Percentiles rank a stretch among this genome's conserved stretches.
Evolutionary conservation across 164 flowering plant genomes (phyloP).

Genomic region (Berberis vulgaris): DNA sequence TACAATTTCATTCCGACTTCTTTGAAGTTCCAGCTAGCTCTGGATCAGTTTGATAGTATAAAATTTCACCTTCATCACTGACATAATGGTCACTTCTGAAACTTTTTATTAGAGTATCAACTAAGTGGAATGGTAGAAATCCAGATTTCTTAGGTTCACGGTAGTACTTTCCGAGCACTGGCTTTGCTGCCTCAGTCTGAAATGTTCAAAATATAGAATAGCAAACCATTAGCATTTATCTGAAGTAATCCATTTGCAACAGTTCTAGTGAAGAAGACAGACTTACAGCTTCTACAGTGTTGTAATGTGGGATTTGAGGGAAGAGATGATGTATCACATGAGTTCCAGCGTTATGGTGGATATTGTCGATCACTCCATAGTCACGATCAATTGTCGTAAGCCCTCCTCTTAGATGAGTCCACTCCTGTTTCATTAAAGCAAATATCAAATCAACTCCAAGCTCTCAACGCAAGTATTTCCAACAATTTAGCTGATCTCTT

Average conservation of each 20-base stretch:
- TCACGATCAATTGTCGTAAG: conserved; percentile 60
- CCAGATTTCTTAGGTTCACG: conserved; percentile 40
- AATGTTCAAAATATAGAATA: background rate
- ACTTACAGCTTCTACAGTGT: conserved; percentile 59
- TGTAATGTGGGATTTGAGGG: conserved; percentile 65
- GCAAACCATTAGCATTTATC: background rate
- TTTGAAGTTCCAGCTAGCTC: conserved; percentile 15
- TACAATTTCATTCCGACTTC: conserved; percentile 8
- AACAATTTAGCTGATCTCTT: too few relatives aligned
- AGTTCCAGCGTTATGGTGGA: conserved; percentile 69
- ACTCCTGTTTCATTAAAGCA: conserved; percentile 30
- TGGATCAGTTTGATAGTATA: conserved; percentile 46
- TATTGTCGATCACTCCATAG: conserved; percentile 53
- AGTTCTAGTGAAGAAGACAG: background rate
- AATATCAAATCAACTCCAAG: background rate
- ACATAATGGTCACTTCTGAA: conserved; percentile 42
- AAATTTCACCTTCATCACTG: conserved; percentile 41
- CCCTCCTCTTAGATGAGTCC: conserved; percentile 68
- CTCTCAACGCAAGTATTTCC: too few relatives aligned
- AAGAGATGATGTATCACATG: conserved; percentile 67
- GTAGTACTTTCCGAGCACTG: conserved; percentile 54
- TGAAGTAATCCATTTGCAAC: background rate
- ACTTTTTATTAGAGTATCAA: conserved; percentile 33
- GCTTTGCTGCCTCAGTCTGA: conserved; percentile 52
- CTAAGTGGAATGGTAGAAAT: conserved; percentile 38